A percentile compares a stretch with the other conserved stretches of the same genome.
Evolutionary conservation across 305 asterid species (phyloP).

Genomic region (Fraxinus greggii): DNA sequence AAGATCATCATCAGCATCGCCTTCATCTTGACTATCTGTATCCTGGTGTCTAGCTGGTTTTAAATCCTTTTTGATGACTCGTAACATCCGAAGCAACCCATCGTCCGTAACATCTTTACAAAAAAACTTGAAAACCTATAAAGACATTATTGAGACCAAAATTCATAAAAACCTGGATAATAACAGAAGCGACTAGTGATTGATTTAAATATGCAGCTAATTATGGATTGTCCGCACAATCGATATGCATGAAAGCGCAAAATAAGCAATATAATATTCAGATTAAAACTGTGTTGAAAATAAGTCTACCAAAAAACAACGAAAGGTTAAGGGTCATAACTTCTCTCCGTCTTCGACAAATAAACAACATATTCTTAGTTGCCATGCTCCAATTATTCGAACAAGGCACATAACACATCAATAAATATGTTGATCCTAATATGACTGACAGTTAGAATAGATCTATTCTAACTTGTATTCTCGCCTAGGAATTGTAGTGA

Average conservation of each 20-base stretch:
- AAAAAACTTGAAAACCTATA: slow-evolving; percentile 80
- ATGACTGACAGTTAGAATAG: not conserved
- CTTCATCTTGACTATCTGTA: slow-evolving; percentile 53
- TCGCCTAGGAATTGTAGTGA: not conserved
- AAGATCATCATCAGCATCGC: slow-evolving; percentile 65
- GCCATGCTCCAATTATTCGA: not conserved
- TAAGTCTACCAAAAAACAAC: not conserved
- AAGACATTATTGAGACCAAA: slow-evolving; percentile 13
- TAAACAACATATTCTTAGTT: not conserved
- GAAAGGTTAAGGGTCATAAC: not conserved
- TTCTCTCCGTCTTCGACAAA: not conserved
- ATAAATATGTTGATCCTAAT: not conserved
- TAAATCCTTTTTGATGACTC: slow-evolving; percentile 81
- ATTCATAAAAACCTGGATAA: not conserved
- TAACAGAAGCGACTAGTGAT: slow-evolving; percentile 5
- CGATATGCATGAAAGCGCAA: not conserved
- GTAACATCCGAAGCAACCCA: slow-evolving; percentile 76
- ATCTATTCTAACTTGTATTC: not conserved
- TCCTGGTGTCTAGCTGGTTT: slow-evolving; percentile 87
- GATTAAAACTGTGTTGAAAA: not conserved
- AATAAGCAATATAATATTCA: not conserved
- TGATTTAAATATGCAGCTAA: not conserved
- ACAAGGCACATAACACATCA: not conserved
- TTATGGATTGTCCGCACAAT: not conserved
- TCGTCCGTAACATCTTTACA: slow-evolving; percentile 71